These are phyloP conservation scores for Neurospora sp. DNA, from an alignment of 495 filamentous ascomycete genomes.

Conservation along the genomic window DNA sequence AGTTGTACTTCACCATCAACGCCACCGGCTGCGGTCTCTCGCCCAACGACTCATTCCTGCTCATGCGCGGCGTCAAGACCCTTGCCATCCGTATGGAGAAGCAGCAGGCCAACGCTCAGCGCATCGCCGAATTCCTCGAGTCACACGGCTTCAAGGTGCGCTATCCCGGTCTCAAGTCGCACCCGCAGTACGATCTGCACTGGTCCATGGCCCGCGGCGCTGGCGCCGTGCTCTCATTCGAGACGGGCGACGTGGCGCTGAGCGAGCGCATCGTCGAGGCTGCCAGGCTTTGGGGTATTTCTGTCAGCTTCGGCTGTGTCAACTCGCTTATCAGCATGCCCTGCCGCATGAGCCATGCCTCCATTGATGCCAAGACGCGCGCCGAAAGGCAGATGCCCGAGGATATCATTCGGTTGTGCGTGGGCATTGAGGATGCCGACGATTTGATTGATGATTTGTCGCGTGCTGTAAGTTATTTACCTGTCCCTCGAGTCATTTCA, in stretches of 20 bases:
- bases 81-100: slow-evolving; percentile 97
- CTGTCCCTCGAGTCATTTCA: not conserved
- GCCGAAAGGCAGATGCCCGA: slow-evolving; percentile 86
- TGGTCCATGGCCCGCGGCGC: slow-evolving; percentile 89
- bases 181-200: slow-evolving; percentile 93
- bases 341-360: slow-evolving; percentile 97
- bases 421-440: slow-evolving; percentile 89
- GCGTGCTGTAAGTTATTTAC: slow-evolving; percentile 62
- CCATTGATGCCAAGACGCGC: slow-evolving; percentile 90
- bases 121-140: slow-evolving; percentile 88
- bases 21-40: slow-evolving; percentile 85
- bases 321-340: slow-evolving; percentile 99
- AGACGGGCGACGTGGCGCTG: slow-evolving; percentile 73
- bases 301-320: slow-evolving; percentile 94
- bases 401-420: slow-evolving; percentile 89
- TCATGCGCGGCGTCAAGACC: slow-evolving; percentile 91
- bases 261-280: slow-evolving; percentile 91
- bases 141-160: slow-evolving; percentile 85
- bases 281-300: slow-evolving; percentile 85
- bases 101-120: slow-evolving; percentile 85
- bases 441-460: slow-evolving; percentile 91
- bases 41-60: slow-evolving; percentile 90
- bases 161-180: slow-evolving; percentile 85
- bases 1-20: slow-evolving; percentile 94
- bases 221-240: slow-evolving; percentile 89